phyloP scores from a whole-genome alignment of 257 asterid species.

The Salvia hispanica region DNA sequence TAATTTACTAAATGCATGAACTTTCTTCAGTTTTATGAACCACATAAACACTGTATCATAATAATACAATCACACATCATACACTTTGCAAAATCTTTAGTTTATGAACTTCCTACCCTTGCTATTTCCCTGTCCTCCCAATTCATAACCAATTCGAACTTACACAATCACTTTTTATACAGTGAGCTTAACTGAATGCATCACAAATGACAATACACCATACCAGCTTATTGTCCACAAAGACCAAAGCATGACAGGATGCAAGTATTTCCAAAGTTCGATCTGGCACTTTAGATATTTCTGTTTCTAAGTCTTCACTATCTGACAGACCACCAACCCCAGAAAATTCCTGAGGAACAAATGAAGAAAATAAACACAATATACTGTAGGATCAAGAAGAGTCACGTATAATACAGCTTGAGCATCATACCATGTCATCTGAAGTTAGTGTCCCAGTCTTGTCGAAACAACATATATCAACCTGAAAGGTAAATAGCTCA shows the following conservation, averaged over 20 bases:
- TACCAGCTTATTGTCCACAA: slow-evolving; percentile 99
- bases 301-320: slow-evolving; percentile 66
- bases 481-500: slow-evolving; percentile 53
- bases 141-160: not conserved
- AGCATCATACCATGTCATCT: slow-evolving; percentile 89
- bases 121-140: not conserved
- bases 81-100: not conserved
- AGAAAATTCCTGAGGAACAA: slow-evolving; percentile 76
- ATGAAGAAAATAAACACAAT: slow-evolving; percentile 17
- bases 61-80: not conserved
- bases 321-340: slow-evolving; percentile 96
- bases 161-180: slow-evolving; percentile 9
- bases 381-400: slow-evolving; percentile 28
- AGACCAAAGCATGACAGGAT: slow-evolving; percentile 97
- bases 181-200: slow-evolving; percentile 18
- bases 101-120: not conserved
- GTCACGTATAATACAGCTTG: slow-evolving; percentile 20
- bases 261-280: slow-evolving; percentile 86
- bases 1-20: not conserved
- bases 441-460: slow-evolving; percentile 98
- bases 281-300: slow-evolving; percentile 66
- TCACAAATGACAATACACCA: slow-evolving; percentile 1
- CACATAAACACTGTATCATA: not conserved
- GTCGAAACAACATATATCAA: slow-evolving; percentile 98
- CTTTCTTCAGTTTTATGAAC: not conserved